A percentile compares a stretch with the other conserved stretches of the same genome.
phyloP scores from a whole-genome alignment of 305 asterid genomes.

The Ilex paraguariensis region DNA sequence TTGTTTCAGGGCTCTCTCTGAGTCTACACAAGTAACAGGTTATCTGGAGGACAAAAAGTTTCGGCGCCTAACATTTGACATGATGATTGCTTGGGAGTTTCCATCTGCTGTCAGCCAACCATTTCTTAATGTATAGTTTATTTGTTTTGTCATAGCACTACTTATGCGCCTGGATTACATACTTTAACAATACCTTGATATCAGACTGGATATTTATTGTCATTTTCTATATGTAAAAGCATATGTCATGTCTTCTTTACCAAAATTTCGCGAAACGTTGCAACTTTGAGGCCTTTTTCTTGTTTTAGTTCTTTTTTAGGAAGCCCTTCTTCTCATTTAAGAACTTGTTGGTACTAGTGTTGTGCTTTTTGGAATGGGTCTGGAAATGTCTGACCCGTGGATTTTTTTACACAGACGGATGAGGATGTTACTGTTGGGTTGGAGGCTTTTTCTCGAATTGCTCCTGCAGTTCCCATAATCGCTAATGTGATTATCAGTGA shows the following conservation, averaged over 20 bases:
- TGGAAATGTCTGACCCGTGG: not conserved
- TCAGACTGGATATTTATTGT: too few species aligned
- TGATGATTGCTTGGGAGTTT: constrained; percentile 95
- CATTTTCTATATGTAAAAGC: not conserved
- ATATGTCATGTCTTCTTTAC: too few species aligned
- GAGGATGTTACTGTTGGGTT: constrained; percentile 59
- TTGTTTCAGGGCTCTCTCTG: constrained; percentile 78
- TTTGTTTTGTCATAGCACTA: not conserved
- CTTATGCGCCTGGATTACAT: not conserved
- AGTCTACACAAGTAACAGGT: constrained; percentile 57
- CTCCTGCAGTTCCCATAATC: constrained; percentile 85
- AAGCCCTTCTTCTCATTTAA: not conserved
- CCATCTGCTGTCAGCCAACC: constrained; percentile 57
- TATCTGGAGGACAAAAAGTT: constrained; percentile 72
- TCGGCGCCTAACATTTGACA: constrained; percentile 91
- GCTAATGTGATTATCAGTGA: constrained; percentile 71
- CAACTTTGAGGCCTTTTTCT: not conserved
- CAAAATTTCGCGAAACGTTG: too few species aligned
- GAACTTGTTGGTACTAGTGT: constrained; percentile 2
- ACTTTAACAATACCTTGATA: not conserved
- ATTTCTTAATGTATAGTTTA: constrained; percentile 43
- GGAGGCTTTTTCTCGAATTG: constrained; percentile 79
- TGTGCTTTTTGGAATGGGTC: not conserved
- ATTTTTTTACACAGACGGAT: constrained; percentile 45
- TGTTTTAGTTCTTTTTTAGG: not conserved